Base-by-base conservation (phyloP, 2,329 filamentous ascomycete genomes). In the Penicillium sp. region DNA sequence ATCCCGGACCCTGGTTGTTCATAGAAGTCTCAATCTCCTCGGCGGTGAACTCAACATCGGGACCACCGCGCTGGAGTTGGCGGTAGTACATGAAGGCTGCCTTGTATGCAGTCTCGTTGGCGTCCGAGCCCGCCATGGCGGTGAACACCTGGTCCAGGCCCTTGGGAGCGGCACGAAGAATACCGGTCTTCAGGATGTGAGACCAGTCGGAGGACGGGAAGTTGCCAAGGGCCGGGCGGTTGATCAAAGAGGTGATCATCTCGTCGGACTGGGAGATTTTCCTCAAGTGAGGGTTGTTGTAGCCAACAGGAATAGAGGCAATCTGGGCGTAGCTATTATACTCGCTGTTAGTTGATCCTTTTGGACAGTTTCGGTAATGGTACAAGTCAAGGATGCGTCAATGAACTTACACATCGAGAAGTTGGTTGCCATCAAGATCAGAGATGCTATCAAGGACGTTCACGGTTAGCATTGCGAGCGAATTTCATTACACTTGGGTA, bases 21-120 rank as follows among this genome's bases (percentile, higher is more conserved):
- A 95, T 95, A 62, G 81, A 76, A 8, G 82, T 84, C 40, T 74
- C 66, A 51, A 90, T 76, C 70, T 95, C 90, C 62, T 87, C 82
- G 45, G 82, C 72, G 32, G 85, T 87, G 75, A 95, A 95, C 49
- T 91, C 87, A 47, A 84, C 86, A 34, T 84, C 70, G 39, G 81
- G 75, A 6, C 88, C 88, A 57, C 89, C 89, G 52, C 90, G 87
- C 72, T 93, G 82, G 54, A 83, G 78, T 69, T 89, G 86, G 42
- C 87, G 83, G 64, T 85, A 84, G 79, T 85, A 94, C 84, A 95
- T 95, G 75, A 95, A 95, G 43, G 90, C 90, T 7, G 90, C 90
- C 75, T 95, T 95, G 81, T 89, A 95, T 38, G 90, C 90, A 32
- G 88, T 86, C 75, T 95, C 90, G 73, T 95, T 95, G 71, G 90